Evolutionary conservation across 257 asterid species (phyloP).

Genomic region (Oldenlandia corymbosa): DNA sequence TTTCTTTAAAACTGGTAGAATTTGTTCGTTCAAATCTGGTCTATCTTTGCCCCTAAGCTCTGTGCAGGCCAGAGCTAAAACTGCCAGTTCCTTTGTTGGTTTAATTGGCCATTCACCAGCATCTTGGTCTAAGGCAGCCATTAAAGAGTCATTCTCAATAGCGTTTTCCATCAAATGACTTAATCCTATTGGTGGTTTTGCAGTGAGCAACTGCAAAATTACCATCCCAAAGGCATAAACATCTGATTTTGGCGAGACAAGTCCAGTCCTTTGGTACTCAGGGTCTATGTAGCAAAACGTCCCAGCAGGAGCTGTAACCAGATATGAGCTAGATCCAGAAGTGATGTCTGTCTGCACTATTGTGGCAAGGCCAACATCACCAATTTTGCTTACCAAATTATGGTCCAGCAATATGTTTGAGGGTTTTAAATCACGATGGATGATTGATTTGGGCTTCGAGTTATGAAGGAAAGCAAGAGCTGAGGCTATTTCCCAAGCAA

Average conservation of each 20-base stretch:
- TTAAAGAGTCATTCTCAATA: conserved; percentile 29
- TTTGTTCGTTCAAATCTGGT: conserved; percentile 48
- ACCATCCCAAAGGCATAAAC: conserved; percentile 79
- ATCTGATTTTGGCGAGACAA: conserved; percentile 57
- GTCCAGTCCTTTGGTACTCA: conserved; percentile 83
- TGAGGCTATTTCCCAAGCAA: conserved; percentile 89
- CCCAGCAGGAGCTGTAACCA: conserved; percentile 56
- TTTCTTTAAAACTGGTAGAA: conserved; percentile 62
- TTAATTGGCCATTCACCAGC: conserved; percentile 71
- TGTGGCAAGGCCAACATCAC: conserved; percentile 79
- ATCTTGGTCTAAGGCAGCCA: conserved; percentile 44
- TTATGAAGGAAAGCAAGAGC: conserved; percentile 77
- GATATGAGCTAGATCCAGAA: conserved; percentile 25
- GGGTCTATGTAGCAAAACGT: conserved; percentile 84
- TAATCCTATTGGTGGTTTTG: conserved; percentile 62
- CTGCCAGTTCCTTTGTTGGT: conserved; percentile 51
- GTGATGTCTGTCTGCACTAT: conserved; percentile 37
- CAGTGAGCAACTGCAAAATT: conserved; percentile 67
- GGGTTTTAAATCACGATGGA: conserved; percentile 91
- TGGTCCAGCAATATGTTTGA: conserved; percentile 83
- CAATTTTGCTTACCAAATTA: conserved; percentile 71
- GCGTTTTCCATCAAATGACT: conserved; percentile 60
- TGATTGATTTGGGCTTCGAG: conserved; percentile 57
- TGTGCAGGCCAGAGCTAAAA: conserved; percentile 62
- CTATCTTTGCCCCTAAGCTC: conserved; percentile 62